Percentiles rank a stretch among this genome's conserved stretches.
Evolutionary conservation across 768 basidiomycete genomes (phyloP).

Genomic region (Trametes sanguinea): DNA sequence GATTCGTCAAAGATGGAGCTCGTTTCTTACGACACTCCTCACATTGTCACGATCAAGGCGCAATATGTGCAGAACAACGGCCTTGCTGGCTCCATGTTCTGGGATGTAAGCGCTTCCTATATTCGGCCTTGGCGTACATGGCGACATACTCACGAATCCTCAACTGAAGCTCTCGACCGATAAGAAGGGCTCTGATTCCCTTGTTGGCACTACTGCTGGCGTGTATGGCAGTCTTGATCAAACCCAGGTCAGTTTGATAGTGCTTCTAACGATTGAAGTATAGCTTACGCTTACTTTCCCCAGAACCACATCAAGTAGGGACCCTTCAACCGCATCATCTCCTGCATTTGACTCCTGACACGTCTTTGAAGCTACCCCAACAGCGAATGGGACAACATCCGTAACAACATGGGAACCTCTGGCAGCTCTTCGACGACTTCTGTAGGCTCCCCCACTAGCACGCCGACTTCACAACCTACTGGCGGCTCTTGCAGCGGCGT

Average conservation of each 20-base stretch:
- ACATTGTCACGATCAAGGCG: slow-evolving; percentile 65
- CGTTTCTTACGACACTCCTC: slow-evolving; percentile 76
- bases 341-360: not conserved
- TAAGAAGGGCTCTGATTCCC: slow-evolving; percentile 56
- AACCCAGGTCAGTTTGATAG: slow-evolving; percentile 35
- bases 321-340: not conserved
- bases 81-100: slow-evolving; percentile 74
- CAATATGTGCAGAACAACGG: slow-evolving; percentile 64
- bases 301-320: slow-evolving; percentile 54
- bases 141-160: not conserved
- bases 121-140: too few species aligned
- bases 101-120: slow-evolving; percentile 46
- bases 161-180: slow-evolving; percentile 53
- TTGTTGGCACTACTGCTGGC: slow-evolving; percentile 51
- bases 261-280: not conserved
- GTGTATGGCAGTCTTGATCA: slow-evolving; percentile 57
- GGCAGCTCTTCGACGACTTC: slow-evolving; percentile 26
- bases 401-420: slow-evolving; percentile 55
- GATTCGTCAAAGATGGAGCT: slow-evolving; percentile 63
- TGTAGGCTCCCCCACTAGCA: slow-evolving; percentile 24
- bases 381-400: slow-evolving; percentile 73
- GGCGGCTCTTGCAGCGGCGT: slow-evolving; percentile 41
- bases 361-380: slow-evolving; percentile 46
- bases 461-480: not conserved
- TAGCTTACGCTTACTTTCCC: not conserved